A percentile compares a stretch with the other conserved stretches of the same genome.
These are phyloP conservation scores for Laetiporus sulphureus DNA, from an alignment of 1,284 basidiomycete species.

Conservation along the genomic window DNA sequence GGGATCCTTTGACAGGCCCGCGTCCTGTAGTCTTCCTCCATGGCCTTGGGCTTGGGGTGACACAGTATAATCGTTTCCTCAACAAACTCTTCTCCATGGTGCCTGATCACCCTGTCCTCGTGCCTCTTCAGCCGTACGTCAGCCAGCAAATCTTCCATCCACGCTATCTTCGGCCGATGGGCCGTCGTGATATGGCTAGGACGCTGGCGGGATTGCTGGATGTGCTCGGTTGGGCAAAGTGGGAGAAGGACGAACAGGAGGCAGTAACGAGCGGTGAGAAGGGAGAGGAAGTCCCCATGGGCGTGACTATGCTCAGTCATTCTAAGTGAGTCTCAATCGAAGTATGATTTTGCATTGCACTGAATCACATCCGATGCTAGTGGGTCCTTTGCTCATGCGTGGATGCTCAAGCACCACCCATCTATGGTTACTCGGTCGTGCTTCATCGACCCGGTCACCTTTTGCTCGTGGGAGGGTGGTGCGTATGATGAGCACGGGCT, in stretches of 20 bases:
- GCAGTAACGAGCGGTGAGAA: neutral
- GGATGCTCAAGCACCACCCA: slow-evolving; percentile 78
- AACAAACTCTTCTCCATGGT: slow-evolving; percentile 44
- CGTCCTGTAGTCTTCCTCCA: slow-evolving; percentile 82
- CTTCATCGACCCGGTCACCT: slow-evolving; percentile 85
- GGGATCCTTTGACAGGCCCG: slow-evolving; percentile 47
- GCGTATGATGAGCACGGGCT: no score
- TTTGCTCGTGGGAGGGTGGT: slow-evolving; percentile 90
- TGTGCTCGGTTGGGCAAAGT: slow-evolving; percentile 58
- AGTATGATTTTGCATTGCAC: slow-evolving; percentile 2
- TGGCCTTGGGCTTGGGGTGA: slow-evolving; percentile 78
- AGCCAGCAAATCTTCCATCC: slow-evolving; percentile 80
- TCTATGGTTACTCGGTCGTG: slow-evolving; percentile 67
- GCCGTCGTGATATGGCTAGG: slow-evolving; percentile 50
- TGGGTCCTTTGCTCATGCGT: slow-evolving; percentile 73
- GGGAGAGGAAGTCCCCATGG: slow-evolving; percentile 27
- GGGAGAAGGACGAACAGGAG: slow-evolving; percentile 15
- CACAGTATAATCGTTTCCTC: slow-evolving; percentile 56
- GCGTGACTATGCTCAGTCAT: slow-evolving; percentile 78
- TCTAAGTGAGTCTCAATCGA: slow-evolving; percentile 58
- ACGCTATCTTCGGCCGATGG: slow-evolving; percentile 65
- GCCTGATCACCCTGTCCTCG: slow-evolving; percentile 66
- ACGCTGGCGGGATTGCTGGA: slow-evolving; percentile 54
- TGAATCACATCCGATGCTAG: slow-evolving; percentile 28
- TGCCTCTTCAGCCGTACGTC: slow-evolving; percentile 80